These are phyloP conservation scores for Calonectria ilicicola DNA, from an alignment of 2,329 filamentous ascomycete species.

Conservation along the genomic window DNA sequence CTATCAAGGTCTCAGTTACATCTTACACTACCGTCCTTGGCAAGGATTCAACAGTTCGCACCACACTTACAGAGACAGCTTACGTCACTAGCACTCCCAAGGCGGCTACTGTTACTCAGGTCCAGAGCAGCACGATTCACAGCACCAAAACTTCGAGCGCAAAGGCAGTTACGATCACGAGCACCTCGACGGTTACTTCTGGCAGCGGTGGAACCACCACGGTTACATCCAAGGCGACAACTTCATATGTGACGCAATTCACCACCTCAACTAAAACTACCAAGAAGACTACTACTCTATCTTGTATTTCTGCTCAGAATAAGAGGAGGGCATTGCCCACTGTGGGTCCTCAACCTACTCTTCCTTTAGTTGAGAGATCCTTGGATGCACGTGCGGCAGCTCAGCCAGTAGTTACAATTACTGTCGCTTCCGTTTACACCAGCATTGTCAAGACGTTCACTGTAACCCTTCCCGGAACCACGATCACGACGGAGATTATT, in stretches of 20 bases:
- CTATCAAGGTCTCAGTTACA: conserved; percentile 23
- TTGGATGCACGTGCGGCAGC: conserved; percentile 11
- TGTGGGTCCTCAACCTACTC: background rate
- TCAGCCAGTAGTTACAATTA: conserved; percentile 4
- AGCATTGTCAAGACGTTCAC: conserved; percentile 15
- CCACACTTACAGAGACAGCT: conserved; percentile 27
- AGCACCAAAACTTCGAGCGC: conserved; percentile 32
- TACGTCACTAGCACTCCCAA: conserved; percentile 40
- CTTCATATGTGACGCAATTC: conserved; percentile 31
- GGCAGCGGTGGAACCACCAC: conserved; percentile 35
- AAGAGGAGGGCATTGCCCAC: conserved; percentile 26
- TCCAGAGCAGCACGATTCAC: conserved; percentile 26
- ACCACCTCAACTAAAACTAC: conserved; percentile 36
- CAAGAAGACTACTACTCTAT: conserved; percentile 35
- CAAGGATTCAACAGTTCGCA: conserved; percentile 20
- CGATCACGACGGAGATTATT: conserved; percentile 27
- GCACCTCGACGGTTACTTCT: conserved; percentile 31
- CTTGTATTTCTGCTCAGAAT: conserved; percentile 30
- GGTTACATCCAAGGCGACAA: conserved; percentile 37
- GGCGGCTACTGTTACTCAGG: conserved; percentile 30
- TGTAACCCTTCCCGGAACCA: conserved; percentile 27
- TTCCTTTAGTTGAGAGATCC: background rate
- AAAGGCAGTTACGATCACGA: conserved; percentile 34
- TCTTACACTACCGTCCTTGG: conserved; percentile 22
- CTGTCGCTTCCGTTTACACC: background rate